Evolutionary conservation across 2,329 filamentous ascomycete genomes (phyloP).

Genomic region (Lasiodiplodia sp.): DNA sequence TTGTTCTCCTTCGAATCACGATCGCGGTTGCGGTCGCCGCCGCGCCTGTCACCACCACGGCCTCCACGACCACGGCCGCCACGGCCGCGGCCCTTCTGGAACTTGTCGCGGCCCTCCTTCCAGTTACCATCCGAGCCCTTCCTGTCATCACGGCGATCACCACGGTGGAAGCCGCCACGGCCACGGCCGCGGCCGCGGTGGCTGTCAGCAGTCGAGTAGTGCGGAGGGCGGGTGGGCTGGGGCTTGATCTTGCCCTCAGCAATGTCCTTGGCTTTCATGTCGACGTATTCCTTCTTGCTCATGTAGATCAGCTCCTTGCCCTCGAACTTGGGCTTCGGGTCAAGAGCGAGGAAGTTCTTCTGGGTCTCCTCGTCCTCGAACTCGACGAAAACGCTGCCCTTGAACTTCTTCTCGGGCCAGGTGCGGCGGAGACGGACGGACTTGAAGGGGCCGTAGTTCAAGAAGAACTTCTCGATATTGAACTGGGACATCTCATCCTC

Average conservation of each 20-base stretch:
- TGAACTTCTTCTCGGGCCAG: slow-evolving; percentile 76
- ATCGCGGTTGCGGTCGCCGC: slow-evolving; percentile 32
- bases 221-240: slow-evolving; percentile 22
- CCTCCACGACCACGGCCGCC: slow-evolving; percentile 30
- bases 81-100: slow-evolving; percentile 39
- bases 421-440: slow-evolving; percentile 85
- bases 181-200: slow-evolving; percentile 40
- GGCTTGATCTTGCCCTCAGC: slow-evolving; percentile 50
- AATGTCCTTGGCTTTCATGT: slow-evolving; percentile 56
- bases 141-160: slow-evolving; percentile 36
- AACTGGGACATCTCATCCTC: slow-evolving; percentile 87
- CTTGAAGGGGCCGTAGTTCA: slow-evolving; percentile 78
- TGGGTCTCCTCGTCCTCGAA: slow-evolving; percentile 81
- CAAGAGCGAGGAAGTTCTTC: slow-evolving; percentile 78
- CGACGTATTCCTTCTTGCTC: slow-evolving; percentile 85
- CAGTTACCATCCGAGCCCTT: slow-evolving; percentile 32
- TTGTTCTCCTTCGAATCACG: slow-evolving; percentile 25
- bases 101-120: slow-evolving; percentile 38
- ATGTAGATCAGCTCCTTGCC: slow-evolving; percentile 80
- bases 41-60: slow-evolving; percentile 33
- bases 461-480: slow-evolving; percentile 92
- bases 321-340: slow-evolving; percentile 85
- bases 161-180: slow-evolving; percentile 37
- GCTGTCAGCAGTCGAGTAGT: slow-evolving; percentile 33
- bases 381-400: slow-evolving; percentile 95